A percentile compares a stretch with the other conserved stretches of the same genome.
phyloP scores from a whole-genome alignment of 1,284 basidiomycete species.

The Leccinum variabile region DNA sequence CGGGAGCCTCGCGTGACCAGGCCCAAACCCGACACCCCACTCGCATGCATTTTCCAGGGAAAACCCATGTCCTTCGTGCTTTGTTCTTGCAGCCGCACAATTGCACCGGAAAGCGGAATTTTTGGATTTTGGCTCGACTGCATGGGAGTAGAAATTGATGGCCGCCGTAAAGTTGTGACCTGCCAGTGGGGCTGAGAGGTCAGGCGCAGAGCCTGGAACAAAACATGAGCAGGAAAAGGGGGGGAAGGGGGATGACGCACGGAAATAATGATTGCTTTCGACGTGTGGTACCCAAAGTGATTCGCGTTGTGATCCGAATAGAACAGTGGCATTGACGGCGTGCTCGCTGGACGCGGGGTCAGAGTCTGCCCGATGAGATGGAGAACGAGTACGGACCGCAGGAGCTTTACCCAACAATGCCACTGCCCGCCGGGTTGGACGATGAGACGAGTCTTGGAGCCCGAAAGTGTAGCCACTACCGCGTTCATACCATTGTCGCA shows the following conservation, averaged over 20 bases:
- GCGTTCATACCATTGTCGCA: too few relatives aligned
- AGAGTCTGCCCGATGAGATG: not conserved
- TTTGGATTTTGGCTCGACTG: too few relatives aligned
- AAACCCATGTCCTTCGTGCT: too few relatives aligned
- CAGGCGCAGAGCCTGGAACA: conserved; percentile 3
- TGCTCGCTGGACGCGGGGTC: conserved; percentile 12
- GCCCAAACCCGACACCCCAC: too few relatives aligned
- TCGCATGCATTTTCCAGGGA: too few relatives aligned
- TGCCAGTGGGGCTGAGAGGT: too few relatives aligned
- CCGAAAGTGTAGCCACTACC: conserved; percentile 14
- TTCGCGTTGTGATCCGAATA: not conserved
- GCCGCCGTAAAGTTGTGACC: too few relatives aligned
- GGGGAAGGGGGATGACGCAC: conserved; percentile 13
- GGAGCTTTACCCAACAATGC: conserved; percentile 21
- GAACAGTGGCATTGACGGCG: conserved; percentile 9
- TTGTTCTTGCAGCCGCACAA: too few relatives aligned
- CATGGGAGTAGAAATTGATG: too few relatives aligned
- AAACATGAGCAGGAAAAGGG: not conserved
- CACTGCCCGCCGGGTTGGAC: conserved; percentile 9
- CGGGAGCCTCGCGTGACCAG: too few relatives aligned
- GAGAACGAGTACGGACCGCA: conserved; percentile 14
- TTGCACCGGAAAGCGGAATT: too few relatives aligned
- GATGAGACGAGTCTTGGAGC: not conserved
- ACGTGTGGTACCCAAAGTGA: conserved; percentile 23
- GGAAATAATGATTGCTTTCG: conserved; percentile 23